phyloP scores from a whole-genome alignment of 108 stramenopile genomes.

The Fragilaria crotonensis region DNA sequence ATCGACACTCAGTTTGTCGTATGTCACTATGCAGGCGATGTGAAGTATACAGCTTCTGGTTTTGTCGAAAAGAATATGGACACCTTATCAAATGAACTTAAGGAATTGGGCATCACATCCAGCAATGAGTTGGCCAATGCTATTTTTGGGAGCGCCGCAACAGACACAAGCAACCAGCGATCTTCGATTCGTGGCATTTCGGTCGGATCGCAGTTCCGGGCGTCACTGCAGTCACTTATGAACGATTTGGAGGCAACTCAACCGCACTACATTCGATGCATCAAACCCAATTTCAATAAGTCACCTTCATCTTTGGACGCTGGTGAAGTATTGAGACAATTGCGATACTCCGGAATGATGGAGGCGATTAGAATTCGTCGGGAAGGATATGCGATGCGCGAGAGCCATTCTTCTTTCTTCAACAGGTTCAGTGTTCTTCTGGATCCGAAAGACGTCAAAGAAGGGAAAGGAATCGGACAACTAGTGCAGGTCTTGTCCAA shows the following conservation, averaged over 20 bases:
- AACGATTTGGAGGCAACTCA: conserved; percentile 74
- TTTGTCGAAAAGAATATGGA: conserved; percentile 94
- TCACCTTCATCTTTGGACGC: conserved; percentile 56
- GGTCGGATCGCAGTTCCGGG: conserved; percentile 83
- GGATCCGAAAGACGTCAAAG: conserved; percentile 35
- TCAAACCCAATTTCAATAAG: conserved; percentile 86
- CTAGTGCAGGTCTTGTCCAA: conserved; percentile 68
- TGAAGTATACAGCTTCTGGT: conserved; percentile 76
- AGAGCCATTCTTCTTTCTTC: conserved; percentile 83
- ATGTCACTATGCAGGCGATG: conserved; percentile 92
- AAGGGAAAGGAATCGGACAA: conserved; percentile 56
- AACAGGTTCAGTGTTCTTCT: conserved; percentile 75
- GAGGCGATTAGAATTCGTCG: conserved; percentile 95
- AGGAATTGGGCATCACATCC: conserved; percentile 60
- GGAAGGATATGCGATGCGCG: conserved; percentile 88
- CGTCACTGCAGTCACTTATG: conserved; percentile 75
- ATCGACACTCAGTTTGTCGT: conserved; percentile 83
- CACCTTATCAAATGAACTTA: conserved; percentile 79
- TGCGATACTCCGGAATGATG: conserved; percentile 98
- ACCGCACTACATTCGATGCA: conserved; percentile 89
- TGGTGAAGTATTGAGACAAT: conserved; percentile 82
- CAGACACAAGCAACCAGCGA: conserved; percentile 15
- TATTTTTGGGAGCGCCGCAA: conserved; percentile 52
- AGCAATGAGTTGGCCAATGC: conserved; percentile 31
- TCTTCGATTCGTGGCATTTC: conserved; percentile 80